Evolutionary conservation across 2,329 filamentous ascomycete genomes (phyloP).

Genomic region (Cordyceps militaris): DNA sequence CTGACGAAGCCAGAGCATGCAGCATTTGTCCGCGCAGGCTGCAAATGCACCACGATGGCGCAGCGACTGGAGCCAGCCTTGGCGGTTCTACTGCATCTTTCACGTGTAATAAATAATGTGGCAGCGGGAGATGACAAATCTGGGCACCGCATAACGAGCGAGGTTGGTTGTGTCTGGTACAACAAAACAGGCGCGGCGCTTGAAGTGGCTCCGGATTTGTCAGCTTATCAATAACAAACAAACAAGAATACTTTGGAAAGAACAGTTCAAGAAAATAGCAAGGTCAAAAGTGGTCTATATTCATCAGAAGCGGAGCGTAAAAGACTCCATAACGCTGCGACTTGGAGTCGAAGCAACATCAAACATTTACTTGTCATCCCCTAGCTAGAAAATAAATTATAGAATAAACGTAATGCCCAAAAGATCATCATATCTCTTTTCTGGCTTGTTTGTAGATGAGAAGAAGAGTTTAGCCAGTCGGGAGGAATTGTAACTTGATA

Average conservation of each 20-base stretch:
- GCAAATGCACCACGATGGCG: neutral
- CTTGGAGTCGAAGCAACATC: neutral
- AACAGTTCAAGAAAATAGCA: neutral
- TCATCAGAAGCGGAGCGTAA: slow-evolving; percentile 1
- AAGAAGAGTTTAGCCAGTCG: neutral
- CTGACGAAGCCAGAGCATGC: neutral
- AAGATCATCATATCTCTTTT: neutral
- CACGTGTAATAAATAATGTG: neutral
- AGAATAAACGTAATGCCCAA: neutral
- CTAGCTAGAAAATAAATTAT: neutral
- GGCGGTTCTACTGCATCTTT: neutral
- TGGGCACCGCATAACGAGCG: neutral
- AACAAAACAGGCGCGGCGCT: neutral
- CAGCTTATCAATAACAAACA: neutral
- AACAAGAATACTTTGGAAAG: neutral
- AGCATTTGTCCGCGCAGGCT: neutral
- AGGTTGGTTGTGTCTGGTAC: neutral
- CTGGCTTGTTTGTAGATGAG: neutral
- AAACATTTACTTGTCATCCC: neutral
- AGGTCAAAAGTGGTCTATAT: neutral
- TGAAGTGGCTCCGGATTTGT: neutral
- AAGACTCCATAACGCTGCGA: neutral
- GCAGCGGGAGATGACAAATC: neutral
- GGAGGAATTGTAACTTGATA: neutral
- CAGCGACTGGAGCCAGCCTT: neutral